Percentiles rank a stretch among this genome's conserved stretches.
phyloP scores from a whole-genome alignment of 192 early-diverging fungal genomes.

The Backusella tarrabulga region DNA sequence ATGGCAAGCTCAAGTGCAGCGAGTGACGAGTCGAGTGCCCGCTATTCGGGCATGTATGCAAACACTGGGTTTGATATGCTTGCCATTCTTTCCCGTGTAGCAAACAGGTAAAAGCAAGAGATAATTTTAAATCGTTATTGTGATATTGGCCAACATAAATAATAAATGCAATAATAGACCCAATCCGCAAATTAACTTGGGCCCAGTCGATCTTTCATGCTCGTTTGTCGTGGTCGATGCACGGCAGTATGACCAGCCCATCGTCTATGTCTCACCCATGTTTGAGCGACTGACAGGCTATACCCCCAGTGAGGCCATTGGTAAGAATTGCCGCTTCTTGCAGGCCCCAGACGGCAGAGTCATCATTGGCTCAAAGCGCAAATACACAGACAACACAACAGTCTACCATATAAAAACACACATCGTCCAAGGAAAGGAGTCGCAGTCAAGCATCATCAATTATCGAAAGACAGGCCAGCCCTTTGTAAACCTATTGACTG shows the following conservation, averaged over 20 bases:
- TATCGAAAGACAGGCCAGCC: slow-evolving; percentile 68
- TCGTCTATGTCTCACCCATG: slow-evolving; percentile 64
- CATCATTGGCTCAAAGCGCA: slow-evolving; percentile 42
- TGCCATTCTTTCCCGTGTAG: slow-evolving; percentile 20
- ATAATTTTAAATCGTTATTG: not conserved
- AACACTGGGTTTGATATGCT: slow-evolving; percentile 35
- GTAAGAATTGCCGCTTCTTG: slow-evolving; percentile 51
- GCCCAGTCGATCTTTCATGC: slow-evolving; percentile 33
- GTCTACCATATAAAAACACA: slow-evolving; percentile 53
- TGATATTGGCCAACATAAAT: not conserved
- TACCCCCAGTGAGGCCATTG: slow-evolving; percentile 40
- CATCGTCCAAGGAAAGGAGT: slow-evolving; percentile 53
- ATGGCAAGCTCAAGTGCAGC: not conserved
- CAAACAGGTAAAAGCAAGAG: slow-evolving; percentile 14
- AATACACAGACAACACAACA: slow-evolving; percentile 55
- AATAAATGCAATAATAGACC: not conserved
- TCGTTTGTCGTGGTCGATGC: slow-evolving; percentile 49
- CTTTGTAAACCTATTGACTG: slow-evolving; percentile 68
- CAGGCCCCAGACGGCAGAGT: slow-evolving; percentile 56
- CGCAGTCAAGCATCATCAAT: slow-evolving; percentile 65
- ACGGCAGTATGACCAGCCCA: slow-evolving; percentile 55
- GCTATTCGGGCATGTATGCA: slow-evolving; percentile 30
- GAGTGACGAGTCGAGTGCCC: not conserved
- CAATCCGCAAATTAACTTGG: slow-evolving; percentile 34
- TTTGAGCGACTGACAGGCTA: slow-evolving; percentile 64